Evolutionary conservation across 2,329 filamentous ascomycete genomes (phyloP).

Genomic region (Graphium sp.): DNA sequence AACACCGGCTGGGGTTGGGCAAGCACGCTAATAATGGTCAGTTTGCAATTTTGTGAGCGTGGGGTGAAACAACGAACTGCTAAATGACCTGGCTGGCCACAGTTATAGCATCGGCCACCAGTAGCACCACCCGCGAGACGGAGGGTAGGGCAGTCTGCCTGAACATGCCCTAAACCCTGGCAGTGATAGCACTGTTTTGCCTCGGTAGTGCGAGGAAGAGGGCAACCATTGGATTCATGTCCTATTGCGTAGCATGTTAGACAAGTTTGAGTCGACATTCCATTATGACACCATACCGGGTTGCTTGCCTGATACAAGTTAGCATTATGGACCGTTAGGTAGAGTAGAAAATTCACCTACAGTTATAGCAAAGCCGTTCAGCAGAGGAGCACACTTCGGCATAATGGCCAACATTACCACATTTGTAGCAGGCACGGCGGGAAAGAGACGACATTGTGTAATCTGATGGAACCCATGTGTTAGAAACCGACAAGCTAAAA

Average conservation of each 20-base stretch:
- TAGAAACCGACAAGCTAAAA: background rate
- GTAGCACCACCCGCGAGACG: constrained; percentile 71
- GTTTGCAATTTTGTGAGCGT: constrained; percentile 6
- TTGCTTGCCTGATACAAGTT: constrained; percentile 48
- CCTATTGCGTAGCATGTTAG: constrained; percentile 25
- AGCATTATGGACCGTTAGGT: constrained; percentile 8
- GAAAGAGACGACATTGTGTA: constrained; percentile 59
- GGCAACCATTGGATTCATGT: constrained; percentile 96
- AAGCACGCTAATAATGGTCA: constrained; percentile 45
- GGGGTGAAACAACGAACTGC: constrained; percentile 34
- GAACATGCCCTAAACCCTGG: constrained; percentile 94
- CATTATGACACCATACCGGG: constrained; percentile 32
- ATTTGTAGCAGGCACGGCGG: constrained; percentile 71
- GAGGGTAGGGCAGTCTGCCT: constrained; percentile 95
- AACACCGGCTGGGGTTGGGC: constrained; percentile 54
- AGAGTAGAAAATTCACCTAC: constrained; percentile 32
- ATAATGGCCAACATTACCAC: constrained; percentile 68
- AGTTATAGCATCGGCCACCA: constrained; percentile 90
- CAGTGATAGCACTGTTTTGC: constrained; percentile 99
- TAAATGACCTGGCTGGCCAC: constrained; percentile 81
- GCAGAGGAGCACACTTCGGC: constrained; percentile 92
- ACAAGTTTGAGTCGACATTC: too few relatives aligned
- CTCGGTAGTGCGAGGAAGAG: constrained; percentile 89
- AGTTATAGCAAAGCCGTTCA: constrained; percentile 99
- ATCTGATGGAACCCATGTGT: background rate